These are phyloP conservation scores for Hypoxylon sp. DNA, from an alignment of 2,329 filamentous ascomycete species.

Conservation along the genomic window DNA sequence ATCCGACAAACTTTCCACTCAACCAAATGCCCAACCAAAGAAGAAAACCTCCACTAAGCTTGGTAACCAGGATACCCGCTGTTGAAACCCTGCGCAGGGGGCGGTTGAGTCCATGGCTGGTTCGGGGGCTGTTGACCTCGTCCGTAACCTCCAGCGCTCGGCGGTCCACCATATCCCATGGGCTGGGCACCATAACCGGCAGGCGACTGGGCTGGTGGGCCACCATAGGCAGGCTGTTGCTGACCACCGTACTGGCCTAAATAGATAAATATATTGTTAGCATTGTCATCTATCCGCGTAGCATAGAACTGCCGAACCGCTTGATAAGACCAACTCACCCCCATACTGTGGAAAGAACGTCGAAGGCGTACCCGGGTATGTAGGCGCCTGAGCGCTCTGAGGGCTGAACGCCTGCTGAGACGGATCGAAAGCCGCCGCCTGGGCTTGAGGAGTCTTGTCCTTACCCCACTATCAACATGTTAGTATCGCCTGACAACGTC, in stretches of 20 bases:
- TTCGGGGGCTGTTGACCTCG: slow-evolving; percentile 73
- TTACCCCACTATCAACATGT: slow-evolving; percentile 85
- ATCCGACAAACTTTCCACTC: slow-evolving; percentile 22
- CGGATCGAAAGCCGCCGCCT: slow-evolving; percentile 81
- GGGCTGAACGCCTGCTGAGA: slow-evolving; percentile 75
- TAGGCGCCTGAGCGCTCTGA: slow-evolving; percentile 75
- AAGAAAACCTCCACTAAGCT: slow-evolving; percentile 52
- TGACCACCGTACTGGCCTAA: slow-evolving; percentile 69
- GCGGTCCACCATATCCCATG: slow-evolving; percentile 75
- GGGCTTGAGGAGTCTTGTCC: slow-evolving; percentile 84
- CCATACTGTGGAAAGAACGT: slow-evolving; percentile 94
- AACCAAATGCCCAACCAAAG: slow-evolving; percentile 23
- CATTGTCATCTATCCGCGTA: too few species aligned
- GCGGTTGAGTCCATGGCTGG: slow-evolving; percentile 63
- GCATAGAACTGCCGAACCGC: too few species aligned
- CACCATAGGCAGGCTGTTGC: slow-evolving; percentile 72
- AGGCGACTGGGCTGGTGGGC: slow-evolving; percentile 68
- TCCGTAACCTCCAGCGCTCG: slow-evolving; percentile 85
- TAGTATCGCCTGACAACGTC: too few species aligned
- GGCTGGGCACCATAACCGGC: slow-evolving; percentile 71
- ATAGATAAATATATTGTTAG: too few species aligned
- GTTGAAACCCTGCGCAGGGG: slow-evolving; percentile 65
- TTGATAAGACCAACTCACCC: too few species aligned
- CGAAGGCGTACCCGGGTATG: slow-evolving; percentile 80
- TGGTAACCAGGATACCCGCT: slow-evolving; percentile 72